These are phyloP conservation scores for Camellia granthamiana DNA, from an alignment of 148 eudicot species.

Conservation along the genomic window DNA sequence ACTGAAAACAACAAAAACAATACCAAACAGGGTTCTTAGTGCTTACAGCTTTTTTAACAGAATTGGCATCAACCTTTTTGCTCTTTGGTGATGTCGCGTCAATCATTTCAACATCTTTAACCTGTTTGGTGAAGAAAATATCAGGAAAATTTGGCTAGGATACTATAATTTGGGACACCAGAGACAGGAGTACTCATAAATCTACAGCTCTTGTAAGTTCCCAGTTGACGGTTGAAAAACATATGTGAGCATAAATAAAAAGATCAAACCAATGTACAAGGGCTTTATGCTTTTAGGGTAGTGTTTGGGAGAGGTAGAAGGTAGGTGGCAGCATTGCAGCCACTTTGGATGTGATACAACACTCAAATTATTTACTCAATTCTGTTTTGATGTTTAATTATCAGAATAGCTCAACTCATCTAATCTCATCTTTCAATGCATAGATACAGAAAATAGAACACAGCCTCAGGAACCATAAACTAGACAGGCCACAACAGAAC, in stretches of 20 bases:
- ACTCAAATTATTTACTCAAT: no score
- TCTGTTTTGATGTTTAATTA: no score
- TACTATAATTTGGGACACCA: not conserved
- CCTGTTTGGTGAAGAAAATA: conserved; percentile 32
- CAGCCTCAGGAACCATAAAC: not conserved
- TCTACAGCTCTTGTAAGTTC: not conserved
- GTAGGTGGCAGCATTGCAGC: not conserved
- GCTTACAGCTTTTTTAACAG: conserved; percentile 44
- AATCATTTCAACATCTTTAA: conserved; percentile 66
- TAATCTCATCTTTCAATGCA: not conserved
- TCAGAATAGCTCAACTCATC: no score
- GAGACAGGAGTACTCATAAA: not conserved
- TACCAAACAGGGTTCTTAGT: not conserved
- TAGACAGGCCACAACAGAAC: not conserved
- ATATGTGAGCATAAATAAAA: not conserved
- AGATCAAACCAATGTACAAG: not conserved
- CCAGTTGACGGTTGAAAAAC: not conserved
- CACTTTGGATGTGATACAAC: no score
- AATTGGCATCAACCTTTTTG: conserved; percentile 13
- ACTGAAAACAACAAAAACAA: not conserved
- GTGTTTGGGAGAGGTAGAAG: not conserved
- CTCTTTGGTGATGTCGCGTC: conserved; percentile 41
- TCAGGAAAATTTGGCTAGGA: not conserved
- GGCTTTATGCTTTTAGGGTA: not conserved
- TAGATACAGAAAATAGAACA: not conserved